Evolutionary conservation across 2,329 filamentous ascomycete species (phyloP).

Genomic region (Myriosclerotinia curreyana): DNA sequence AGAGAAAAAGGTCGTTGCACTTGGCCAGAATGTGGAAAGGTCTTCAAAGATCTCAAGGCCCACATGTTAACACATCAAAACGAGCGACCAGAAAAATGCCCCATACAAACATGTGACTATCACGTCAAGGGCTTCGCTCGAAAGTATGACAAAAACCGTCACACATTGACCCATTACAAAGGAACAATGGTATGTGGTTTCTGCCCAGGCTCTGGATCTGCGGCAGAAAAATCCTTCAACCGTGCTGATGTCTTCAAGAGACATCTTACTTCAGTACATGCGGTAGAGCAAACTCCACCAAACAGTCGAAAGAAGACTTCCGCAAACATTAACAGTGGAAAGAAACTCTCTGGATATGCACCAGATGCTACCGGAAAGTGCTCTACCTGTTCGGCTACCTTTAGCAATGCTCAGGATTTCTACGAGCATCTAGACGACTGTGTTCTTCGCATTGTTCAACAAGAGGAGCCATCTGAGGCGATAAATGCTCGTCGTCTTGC

Average conservation of each 20-base stretch:
- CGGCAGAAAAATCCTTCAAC: conserved; percentile 93
- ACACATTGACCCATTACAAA: conserved; percentile 95
- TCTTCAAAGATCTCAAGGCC: conserved; percentile 67
- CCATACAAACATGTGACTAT: conserved; percentile 90
- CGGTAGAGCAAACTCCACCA: conserved; percentile 89
- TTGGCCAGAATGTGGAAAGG: conserved; percentile 56
- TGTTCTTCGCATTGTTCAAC: conserved; percentile 67
- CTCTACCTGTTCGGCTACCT: conserved; percentile 84
- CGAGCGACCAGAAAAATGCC: conserved; percentile 93
- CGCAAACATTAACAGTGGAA: conserved; percentile 37
- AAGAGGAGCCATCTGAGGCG: conserved; percentile 66
- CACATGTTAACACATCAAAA: conserved; percentile 97
- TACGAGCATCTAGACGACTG: conserved; percentile 90
- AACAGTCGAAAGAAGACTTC: conserved; percentile 74
- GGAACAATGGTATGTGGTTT: conserved; percentile 98
- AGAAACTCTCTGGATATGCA: conserved; percentile 66
- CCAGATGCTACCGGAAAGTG: conserved; percentile 81
- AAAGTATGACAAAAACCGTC: conserved; percentile 97
- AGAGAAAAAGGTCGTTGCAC: conserved; percentile 47
- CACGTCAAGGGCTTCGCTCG: conserved; percentile 90
- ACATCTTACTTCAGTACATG: conserved; percentile 88
- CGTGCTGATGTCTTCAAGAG: conserved; percentile 96
- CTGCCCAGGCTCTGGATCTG: conserved; percentile 82
- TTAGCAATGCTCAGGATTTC: conserved; percentile 88
- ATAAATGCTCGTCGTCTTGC: conserved; percentile 66